Evolutionary conservation across 768 basidiomycete species (phyloP), one percentile per base, ranked within the genome.

Genomic region (Lactarius akahatsu): DNA sequence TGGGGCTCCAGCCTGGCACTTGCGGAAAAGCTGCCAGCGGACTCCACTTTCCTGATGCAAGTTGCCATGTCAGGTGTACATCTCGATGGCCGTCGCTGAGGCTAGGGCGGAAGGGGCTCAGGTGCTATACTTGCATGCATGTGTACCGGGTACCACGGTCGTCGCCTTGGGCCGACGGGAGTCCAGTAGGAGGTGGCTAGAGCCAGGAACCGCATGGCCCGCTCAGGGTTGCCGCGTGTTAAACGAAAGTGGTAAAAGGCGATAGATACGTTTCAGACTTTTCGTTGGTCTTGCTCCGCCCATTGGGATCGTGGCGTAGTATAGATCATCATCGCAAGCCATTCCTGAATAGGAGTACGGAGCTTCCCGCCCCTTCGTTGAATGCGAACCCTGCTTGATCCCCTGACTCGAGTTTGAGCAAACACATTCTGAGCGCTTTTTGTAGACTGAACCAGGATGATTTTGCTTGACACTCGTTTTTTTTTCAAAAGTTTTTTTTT

Each of bases 221-320:
- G 28, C 50, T 58, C 63, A 52, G 59, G 59, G 59, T 30, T 61
- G 20, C n/a, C 43, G 28, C 32, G 45, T 18, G 45, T 52, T 41
- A 58, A 52, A 66, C 65, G 30, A 62, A 66, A 66, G 65, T 58
- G 32, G 61, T 66, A 62, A 62, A 52, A 43, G 57, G 65, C 57
- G 13, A 30, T 36, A 54, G 26, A 66, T 66, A 54, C 50, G 65
- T 62, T 58, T 66, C 65, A 54, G 30, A 57, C 61, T 28, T 34
- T 15, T 40, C 5, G 50, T 5, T 54, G 32, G 23, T 36, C 56
- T 62, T 23, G 50, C 61, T 55, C 57, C 56, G 65, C 58, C 38
- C 54, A 52, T 50, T 62, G 26, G 64, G 63, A 57, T 36, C 18
- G 34, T 36, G 40, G 66, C 63, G 26, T 32, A 34, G 47, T 23